Evolutionary conservation across 169 alveolate genomes (phyloP).

Genomic region (Babesia sp.): DNA sequence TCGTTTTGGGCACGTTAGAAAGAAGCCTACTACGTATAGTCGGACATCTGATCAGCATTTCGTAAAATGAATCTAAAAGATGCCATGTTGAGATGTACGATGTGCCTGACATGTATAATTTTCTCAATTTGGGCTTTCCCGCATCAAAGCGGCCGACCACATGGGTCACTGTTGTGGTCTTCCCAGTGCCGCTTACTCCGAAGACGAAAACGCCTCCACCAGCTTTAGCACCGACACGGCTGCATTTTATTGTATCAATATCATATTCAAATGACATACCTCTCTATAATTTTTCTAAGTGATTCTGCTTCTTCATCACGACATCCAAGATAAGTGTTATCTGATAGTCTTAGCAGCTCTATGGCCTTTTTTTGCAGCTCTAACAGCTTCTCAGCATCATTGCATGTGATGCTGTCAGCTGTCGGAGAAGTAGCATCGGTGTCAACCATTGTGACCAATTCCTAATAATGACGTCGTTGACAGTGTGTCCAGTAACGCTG

Average conservation of each 20-base stretch:
- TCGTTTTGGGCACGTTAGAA: not conserved
- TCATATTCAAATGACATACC: slow-evolving; percentile 23
- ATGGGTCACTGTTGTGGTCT: slow-evolving; percentile 60
- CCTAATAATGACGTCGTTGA: not conserved
- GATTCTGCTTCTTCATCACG: slow-evolving; percentile 42
- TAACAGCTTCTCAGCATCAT: not conserved
- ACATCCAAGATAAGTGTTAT: slow-evolving; percentile 48
- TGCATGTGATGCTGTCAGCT: too few relatives aligned
- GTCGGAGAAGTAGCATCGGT: too few relatives aligned
- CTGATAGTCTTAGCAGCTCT: slow-evolving; percentile 49
- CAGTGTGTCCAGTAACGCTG: too few relatives aligned
- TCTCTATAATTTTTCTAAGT: slow-evolving; percentile 14
- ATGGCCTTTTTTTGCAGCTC: slow-evolving; percentile 50
- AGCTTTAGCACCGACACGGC: not conserved
- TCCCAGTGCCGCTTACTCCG: slow-evolving; percentile 67
- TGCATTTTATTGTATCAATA: slow-evolving; percentile 1
- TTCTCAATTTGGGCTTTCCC: not conserved
- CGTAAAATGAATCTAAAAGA: not conserved
- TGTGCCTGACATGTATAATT: slow-evolving; percentile 41
- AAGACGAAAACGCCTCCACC: slow-evolving; percentile 62
- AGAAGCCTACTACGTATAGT: not conserved
- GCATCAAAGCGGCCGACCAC: slow-evolving; percentile 2
- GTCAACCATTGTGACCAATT: not conserved
- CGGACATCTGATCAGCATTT: not conserved
- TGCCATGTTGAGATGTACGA: not conserved